Percentiles rank a stretch among this genome's conserved stretches.
Evolutionary conservation across 2,329 filamentous ascomycete species (phyloP).

Genomic region (Fusarium temperatum): DNA sequence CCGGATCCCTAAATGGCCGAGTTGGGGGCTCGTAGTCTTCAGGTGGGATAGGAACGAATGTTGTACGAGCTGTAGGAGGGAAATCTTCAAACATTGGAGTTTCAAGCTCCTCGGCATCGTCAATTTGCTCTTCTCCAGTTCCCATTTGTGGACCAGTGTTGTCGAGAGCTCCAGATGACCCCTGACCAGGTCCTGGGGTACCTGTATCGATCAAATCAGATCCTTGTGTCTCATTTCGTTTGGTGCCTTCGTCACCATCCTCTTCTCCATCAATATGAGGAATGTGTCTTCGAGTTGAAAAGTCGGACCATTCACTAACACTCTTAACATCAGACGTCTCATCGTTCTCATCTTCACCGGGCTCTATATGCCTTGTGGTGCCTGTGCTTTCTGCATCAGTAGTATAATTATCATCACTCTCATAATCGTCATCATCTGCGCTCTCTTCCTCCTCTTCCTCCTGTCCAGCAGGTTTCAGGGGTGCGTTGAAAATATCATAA

Average conservation of each 20-base stretch:
- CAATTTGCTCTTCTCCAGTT: conserved; percentile 32
- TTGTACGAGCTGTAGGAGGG: conserved; percentile 65
- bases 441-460: conserved; percentile 51
- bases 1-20: conserved; percentile 82
- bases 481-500: conserved; percentile 95
- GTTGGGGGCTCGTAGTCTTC: conserved; percentile 86
- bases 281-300: conserved; percentile 77
- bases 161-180: conserved; percentile 10
- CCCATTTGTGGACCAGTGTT: conserved; percentile 1
- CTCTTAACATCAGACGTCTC: conserved; percentile 66
- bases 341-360: conserved; percentile 57
- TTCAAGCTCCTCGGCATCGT: conserved; percentile 50
- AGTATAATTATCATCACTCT: conserved; percentile 79
- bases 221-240: conserved; percentile 47
- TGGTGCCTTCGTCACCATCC: conserved; percentile 40
- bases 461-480: conserved; percentile 50
- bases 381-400: conserved; percentile 86
- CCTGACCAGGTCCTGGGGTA: conserved; percentile 39
- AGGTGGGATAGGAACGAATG: conserved; percentile 82
- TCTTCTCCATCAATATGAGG: conserved; percentile 55
- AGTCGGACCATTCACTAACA: conserved; percentile 89
- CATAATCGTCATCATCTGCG: conserved; percentile 73
- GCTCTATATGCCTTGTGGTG: conserved; percentile 73
- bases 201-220: conserved; percentile 54
- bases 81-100: conserved; percentile 55